Evolutionary conservation across 352 stramenopile genomes (phyloP).

Genomic region (Albugo laibachii): DNA sequence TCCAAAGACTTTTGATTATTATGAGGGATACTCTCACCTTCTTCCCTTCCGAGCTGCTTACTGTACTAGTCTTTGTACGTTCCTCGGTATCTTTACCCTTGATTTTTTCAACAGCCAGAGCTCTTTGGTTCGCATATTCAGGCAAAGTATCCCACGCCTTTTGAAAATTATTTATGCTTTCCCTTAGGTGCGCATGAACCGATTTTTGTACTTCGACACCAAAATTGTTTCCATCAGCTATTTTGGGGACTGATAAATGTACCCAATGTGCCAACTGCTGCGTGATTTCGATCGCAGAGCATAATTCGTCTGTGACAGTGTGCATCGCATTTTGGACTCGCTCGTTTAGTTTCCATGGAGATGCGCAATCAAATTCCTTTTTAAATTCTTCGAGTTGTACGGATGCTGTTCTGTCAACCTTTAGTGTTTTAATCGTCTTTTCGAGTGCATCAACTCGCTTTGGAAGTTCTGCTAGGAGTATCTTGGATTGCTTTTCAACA

Average conservation of each 20-base stretch:
- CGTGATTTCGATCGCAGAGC: slow-evolving; percentile 20
- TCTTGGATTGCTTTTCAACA: no score
- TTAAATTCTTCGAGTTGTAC: no score
- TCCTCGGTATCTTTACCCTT: slow-evolving; percentile 41
- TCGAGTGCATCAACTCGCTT: no score
- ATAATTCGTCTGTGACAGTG: slow-evolving; percentile 31
- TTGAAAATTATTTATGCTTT: slow-evolving; percentile 38
- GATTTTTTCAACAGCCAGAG: slow-evolving; percentile 47
- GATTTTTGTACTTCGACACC: slow-evolving; percentile 73
- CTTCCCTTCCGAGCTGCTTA: slow-evolving; percentile 28
- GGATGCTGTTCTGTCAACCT: no score
- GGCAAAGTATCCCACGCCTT: slow-evolving; percentile 54
- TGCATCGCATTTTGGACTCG: slow-evolving; percentile 2
- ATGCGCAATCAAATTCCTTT: no score
- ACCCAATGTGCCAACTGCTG: slow-evolving; percentile 51
- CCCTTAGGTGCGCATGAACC: slow-evolving; percentile 43
- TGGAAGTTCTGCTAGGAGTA: no score
- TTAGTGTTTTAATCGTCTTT: no score
- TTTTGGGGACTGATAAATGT: slow-evolving; percentile 44
- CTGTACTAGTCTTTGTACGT: slow-evolving; percentile 29
- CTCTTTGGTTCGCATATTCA: slow-evolving; percentile 46
- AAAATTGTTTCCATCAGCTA: slow-evolving; percentile 78
- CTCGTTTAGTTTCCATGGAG: no score
- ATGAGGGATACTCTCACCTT: slow-evolving; percentile 8
- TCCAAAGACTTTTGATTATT: background rate